Percentiles rank a stretch among this genome's conserved stretches.
Conservation (phyloP, 192 early-diverging fungal species). For the Diversispora eburnea region DNA sequence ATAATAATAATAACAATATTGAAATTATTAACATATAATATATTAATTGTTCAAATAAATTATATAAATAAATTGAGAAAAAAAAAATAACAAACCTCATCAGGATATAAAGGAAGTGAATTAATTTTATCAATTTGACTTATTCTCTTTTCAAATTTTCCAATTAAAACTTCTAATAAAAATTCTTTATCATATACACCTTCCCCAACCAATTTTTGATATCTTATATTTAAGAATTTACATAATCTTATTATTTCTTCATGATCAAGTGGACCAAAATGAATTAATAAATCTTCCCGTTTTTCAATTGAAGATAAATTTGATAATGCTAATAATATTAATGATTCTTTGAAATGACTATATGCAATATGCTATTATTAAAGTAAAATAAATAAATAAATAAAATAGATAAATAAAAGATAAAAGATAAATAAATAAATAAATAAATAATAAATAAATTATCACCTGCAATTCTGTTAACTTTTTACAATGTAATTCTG, state of each 20-base stretch:
- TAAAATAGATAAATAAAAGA: not conserved
- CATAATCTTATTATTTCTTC: slow-evolving; percentile 58
- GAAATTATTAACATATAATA: slow-evolving; percentile 8
- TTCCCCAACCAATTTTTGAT: slow-evolving; percentile 34
- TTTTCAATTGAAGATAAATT: slow-evolving; percentile 66
- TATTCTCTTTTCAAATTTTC: slow-evolving; percentile 54
- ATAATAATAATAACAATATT: not conserved
- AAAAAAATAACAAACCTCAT: slow-evolving; percentile 47
- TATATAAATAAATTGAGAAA: not conserved
- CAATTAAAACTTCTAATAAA: slow-evolving; percentile 54
- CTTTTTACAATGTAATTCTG: slow-evolving; percentile 55
- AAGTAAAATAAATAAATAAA: not conserved
- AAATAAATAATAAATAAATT: not conserved
- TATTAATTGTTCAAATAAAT: not conserved
- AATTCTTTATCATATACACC: slow-evolving; percentile 40
- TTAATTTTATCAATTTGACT: slow-evolving; percentile 73
- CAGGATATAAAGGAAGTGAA: slow-evolving; percentile 70
- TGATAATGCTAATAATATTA: slow-evolving; percentile 73
- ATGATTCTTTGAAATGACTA: slow-evolving; percentile 54
- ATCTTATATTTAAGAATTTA: slow-evolving; percentile 59
- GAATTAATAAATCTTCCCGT: slow-evolving; percentile 40
- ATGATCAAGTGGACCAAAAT: slow-evolving; percentile 51
- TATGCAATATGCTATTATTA: slow-evolving; percentile 62
- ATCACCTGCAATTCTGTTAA: slow-evolving; percentile 65
- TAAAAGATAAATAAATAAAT: not conserved